Evolutionary conservation across 352 stramenopile species (phyloP).

Genomic region (Phytophthora tubulina): DNA sequence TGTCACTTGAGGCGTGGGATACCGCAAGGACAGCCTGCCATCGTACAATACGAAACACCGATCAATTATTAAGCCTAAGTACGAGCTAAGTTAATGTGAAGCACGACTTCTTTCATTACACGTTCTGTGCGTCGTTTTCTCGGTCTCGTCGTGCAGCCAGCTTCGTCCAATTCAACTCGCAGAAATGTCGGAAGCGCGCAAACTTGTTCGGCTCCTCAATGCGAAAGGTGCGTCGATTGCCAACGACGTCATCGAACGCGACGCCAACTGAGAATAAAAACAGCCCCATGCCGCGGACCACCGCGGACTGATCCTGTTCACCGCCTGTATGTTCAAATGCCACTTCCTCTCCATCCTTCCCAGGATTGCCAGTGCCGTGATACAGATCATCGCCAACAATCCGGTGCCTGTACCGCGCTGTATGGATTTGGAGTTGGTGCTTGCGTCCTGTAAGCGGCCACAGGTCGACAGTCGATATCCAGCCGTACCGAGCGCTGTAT

Average conservation of each 20-base stretch:
- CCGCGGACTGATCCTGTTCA: slow-evolving; percentile 18
- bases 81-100: slow-evolving; percentile 29
- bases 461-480: slow-evolving; percentile 71
- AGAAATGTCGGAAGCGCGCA: slow-evolving; percentile 67
- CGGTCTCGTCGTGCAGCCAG: slow-evolving; percentile 6
- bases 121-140: slow-evolving; percentile 7
- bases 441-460: slow-evolving; percentile 75
- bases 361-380: slow-evolving; percentile 31
- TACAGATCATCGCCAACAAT: slow-evolving; percentile 79
- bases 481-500: slow-evolving; percentile 56
- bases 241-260: slow-evolving; percentile 49
- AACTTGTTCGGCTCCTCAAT: slow-evolving; percentile 73
- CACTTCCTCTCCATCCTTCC: background rate
- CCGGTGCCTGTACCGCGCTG: slow-evolving; percentile 60
- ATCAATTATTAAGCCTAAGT: slow-evolving; percentile 43
- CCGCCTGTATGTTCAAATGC: background rate
- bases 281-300: slow-evolving; percentile 60
- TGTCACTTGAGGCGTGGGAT: slow-evolving; percentile 24
- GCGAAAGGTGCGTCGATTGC: slow-evolving; percentile 52
- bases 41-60: slow-evolving; percentile 44
- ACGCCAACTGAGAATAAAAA: slow-evolving; percentile 63
- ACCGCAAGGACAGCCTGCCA: slow-evolving; percentile 22
- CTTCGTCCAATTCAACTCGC: slow-evolving; percentile 55
- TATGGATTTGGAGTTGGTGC: slow-evolving; percentile 79
- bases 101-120: slow-evolving; percentile 9